These are phyloP conservation scores for Dispira parvispora DNA, from an alignment of 192 early-diverging fungal species.

Conservation along the genomic window DNA sequence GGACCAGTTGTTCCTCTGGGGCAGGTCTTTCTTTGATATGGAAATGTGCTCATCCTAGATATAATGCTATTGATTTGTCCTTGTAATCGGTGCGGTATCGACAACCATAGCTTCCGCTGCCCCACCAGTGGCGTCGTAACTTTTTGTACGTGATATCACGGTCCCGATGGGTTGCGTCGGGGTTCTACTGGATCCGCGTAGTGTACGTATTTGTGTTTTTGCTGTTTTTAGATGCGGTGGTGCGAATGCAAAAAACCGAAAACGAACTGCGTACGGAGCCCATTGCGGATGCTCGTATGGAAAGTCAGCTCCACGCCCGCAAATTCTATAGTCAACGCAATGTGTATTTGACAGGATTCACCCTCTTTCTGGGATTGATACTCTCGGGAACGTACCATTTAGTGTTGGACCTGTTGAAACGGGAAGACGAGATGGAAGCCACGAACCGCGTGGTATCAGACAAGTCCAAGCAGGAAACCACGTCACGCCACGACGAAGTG, in stretches of 20 bases:
- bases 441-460: background rate
- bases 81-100: background rate
- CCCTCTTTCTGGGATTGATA: constrained; percentile 32
- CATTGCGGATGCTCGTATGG: constrained; percentile 24
- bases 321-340: constrained; percentile 38
- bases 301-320: constrained; percentile 28
- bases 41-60: background rate
- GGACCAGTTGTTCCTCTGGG: background rate
- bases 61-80: background rate
- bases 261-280: constrained; percentile 15
- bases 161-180: constrained; percentile 17
- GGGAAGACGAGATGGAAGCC: constrained; percentile 6
- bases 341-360: constrained; percentile 34
- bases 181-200: constrained; percentile 24
- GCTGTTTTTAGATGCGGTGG: constrained; percentile 25
- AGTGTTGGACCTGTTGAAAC: constrained; percentile 20
- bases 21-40: background rate
- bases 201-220: constrained; percentile 26
- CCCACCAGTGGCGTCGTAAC: constrained; percentile 23
- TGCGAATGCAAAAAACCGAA: constrained; percentile 23
- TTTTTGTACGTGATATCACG: constrained; percentile 23
- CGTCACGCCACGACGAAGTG: constrained; percentile 12
- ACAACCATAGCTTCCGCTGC: constrained; percentile 20
- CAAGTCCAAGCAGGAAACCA: constrained; percentile 10
- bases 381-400: constrained; percentile 26